A percentile compares a stretch with the other conserved stretches of the same genome.
These are phyloP conservation scores for Litsea cubeba DNA, from an alignment of 164 flowering plant genomes.

Conservation along the genomic window DNA sequence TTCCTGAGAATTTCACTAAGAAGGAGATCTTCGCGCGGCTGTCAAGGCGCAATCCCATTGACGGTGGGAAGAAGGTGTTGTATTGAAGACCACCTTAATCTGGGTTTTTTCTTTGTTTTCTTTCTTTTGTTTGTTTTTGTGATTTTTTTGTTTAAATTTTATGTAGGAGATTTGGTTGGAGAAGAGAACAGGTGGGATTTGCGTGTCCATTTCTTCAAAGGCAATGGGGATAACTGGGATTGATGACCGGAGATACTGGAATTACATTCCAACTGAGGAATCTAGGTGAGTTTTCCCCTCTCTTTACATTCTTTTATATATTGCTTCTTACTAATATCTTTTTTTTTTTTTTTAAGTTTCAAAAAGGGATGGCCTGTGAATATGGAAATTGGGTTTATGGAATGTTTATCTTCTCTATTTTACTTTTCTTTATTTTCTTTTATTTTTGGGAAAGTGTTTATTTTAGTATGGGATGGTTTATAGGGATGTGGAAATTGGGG, in stretches of 20 bases:
- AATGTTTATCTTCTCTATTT: not conserved
- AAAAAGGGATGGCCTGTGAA: not conserved
- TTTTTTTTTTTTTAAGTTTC: not conserved
- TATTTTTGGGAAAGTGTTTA: too few species aligned
- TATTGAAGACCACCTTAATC: not conserved
- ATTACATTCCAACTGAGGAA: constrained; percentile 67
- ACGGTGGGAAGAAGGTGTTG: constrained; percentile 64
- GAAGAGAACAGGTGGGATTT: constrained; percentile 54
- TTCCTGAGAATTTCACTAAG: constrained; percentile 36
- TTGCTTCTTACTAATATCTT: not conserved
- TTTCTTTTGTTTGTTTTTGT: not conserved
- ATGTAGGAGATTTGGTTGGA: constrained; percentile 79
- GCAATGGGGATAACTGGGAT: constrained; percentile 78
- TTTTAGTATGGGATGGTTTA: too few species aligned
- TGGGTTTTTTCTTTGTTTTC: not conserved
- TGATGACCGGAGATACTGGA: constrained; percentile 95
- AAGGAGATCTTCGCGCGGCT: constrained; percentile 78
- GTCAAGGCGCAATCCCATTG: constrained; percentile 58
- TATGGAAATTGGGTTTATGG: not conserved
- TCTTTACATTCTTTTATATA: not conserved
- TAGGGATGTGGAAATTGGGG: too few species aligned
- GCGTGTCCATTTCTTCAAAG: constrained; percentile 61
- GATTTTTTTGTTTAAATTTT: not conserved
- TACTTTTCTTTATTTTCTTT: too few species aligned
- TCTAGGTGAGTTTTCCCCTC: constrained; percentile 44